A percentile compares a stretch with the other conserved stretches of the same genome.
Conservation (phyloP, 352 stramenopile genomes). For the Pilasporangium apinafurcum region DNA sequence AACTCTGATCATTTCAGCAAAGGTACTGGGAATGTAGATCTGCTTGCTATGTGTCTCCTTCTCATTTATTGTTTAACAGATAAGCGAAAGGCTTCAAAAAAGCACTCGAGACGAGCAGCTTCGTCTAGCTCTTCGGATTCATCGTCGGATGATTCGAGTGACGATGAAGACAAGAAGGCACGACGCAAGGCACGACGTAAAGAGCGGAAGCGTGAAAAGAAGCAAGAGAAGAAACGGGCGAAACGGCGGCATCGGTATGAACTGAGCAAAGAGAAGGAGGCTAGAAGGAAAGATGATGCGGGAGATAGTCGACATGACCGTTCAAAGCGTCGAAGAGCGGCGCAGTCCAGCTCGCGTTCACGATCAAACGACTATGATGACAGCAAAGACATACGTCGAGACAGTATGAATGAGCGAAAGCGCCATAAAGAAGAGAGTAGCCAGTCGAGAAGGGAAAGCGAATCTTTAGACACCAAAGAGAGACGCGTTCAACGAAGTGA, state of each 20-base stretch:
- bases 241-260: slow-evolving; percentile 22
- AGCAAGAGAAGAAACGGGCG: slow-evolving; percentile 22
- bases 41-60: too few species aligned
- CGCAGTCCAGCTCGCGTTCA: background rate
- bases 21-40: background rate
- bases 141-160: slow-evolving; percentile 1
- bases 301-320: background rate
- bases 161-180: slow-evolving; percentile 9
- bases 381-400: too few species aligned
- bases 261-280: background rate
- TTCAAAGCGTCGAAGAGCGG: background rate
- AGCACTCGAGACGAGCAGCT: too few species aligned
- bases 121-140: slow-evolving; percentile 6
- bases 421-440: too few species aligned
- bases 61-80: too few species aligned
- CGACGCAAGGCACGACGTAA: slow-evolving; percentile 17
- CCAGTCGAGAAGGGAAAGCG: too few species aligned
- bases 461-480: too few species aligned
- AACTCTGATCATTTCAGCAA: background rate
- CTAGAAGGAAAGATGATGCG: background rate
- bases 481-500: too few species aligned
- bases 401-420: too few species aligned
- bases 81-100: too few species aligned
- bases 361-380: background rate
- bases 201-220: slow-evolving; percentile 25